Evolutionary conservation across 208 protist genomes (phyloP).

Genomic region (Leishmania lainsoni): DNA sequence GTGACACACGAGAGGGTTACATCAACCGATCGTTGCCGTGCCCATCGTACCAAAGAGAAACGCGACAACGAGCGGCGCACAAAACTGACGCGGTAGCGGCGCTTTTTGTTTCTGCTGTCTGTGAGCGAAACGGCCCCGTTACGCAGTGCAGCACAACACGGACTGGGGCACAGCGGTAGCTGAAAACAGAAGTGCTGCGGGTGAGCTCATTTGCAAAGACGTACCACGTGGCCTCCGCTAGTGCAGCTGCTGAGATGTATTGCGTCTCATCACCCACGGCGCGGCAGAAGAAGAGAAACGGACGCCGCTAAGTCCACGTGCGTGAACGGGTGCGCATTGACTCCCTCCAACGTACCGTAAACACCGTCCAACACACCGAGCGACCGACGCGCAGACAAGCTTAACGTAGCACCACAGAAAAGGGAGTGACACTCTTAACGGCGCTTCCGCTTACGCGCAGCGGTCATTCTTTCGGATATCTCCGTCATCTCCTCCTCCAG

Average conservation of each 20-base stretch:
- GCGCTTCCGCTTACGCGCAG: conserved; percentile 18
- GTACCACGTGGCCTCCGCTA: background rate
- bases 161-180: background rate
- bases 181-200: background rate
- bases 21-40: background rate
- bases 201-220: background rate
- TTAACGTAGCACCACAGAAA: background rate
- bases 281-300: background rate
- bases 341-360: background rate
- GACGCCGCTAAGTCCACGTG: background rate
- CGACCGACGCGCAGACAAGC: background rate
- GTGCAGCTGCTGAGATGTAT: background rate
- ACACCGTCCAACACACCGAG: background rate
- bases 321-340: background rate
- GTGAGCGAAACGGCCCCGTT: background rate
- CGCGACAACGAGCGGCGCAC: background rate
- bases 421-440: conserved; percentile 5
- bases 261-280: background rate
- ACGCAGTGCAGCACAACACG: background rate
- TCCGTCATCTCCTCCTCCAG: conserved; percentile 83
- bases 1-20: background rate
- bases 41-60: background rate
- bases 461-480: conserved; percentile 46
- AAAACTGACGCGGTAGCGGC: background rate
- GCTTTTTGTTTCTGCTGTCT: background rate